Evolutionary conservation across 306 rosid species (phyloP), one percentile per base, ranked within the genome.

Genomic region (Cicer chorassanicum): DNA sequence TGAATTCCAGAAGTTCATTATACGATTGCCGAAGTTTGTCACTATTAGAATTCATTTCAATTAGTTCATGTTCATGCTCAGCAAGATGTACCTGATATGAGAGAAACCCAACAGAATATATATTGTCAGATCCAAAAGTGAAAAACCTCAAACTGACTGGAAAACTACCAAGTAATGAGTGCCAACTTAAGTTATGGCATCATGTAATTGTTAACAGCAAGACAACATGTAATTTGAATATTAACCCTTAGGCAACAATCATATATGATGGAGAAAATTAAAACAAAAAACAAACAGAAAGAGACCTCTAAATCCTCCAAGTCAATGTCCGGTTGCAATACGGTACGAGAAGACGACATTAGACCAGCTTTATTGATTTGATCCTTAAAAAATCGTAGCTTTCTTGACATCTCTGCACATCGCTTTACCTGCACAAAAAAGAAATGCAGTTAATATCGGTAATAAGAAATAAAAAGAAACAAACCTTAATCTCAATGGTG

Each of bases 341-440:
- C 89, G 56, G 90, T 87, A 49, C 16, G 89, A 60, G 79, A 42
- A 74, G 97, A 82, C 39, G 93, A 72, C 63, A 87, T 62, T 45
- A 90, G 78, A 78, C 93, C 93, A 56, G 96, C 97, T 86, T 90
- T 95, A 87, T 74, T 78, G 74, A 92, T 89, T 87, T 95, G 98
- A 83, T 95, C 99, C 84, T 90, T 95, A 76, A 92, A 85, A 80
- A 95, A 87, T 13, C 97, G 87, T 63, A 95, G 86, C 87, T 92
- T 95, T 82, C 99, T 90, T 78, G 92, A 92, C 99, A 95, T 95
- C 84, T 95, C 99, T 42, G 93, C 97, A 86, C 99, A 95, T 74
- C 98, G 88, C 86, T 95, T 95, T 68, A 95, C 99, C 99, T 95
- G 85, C 68, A 65, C 82, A 69, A 68, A 78, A 78, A 68, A 29